Evolutionary conservation across 768 basidiomycete genomes (phyloP).

Genomic region (Boletus rubroflammeus): DNA sequence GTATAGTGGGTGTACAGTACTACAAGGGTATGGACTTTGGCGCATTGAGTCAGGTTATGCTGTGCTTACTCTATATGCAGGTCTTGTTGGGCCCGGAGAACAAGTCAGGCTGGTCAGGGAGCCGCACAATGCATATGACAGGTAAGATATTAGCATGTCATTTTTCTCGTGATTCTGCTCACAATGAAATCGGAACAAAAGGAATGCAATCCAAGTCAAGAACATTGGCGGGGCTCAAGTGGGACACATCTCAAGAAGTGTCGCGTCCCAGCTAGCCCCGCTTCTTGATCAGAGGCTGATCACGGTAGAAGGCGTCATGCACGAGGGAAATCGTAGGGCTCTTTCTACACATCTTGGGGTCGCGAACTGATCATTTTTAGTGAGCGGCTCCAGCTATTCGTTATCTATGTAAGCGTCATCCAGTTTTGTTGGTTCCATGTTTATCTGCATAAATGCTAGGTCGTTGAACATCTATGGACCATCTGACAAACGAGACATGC

Average conservation of each 20-base stretch:
- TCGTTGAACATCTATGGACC: constrained; percentile 70
- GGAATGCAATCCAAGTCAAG: constrained; percentile 77
- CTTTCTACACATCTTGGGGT: not conserved
- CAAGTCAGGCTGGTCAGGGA: constrained; percentile 67
- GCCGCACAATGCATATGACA: constrained; percentile 65
- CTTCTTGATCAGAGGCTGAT: constrained; percentile 62
- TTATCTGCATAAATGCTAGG: constrained; percentile 33
- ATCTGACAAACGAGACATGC: constrained; percentile 49
- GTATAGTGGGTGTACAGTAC: constrained; percentile 82
- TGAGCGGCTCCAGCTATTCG: constrained; percentile 47
- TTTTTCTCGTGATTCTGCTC: not conserved
- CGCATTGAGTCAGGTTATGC: not conserved
- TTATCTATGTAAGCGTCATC: constrained; percentile 54
- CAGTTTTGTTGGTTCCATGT: not conserved
- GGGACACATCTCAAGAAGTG: constrained; percentile 68
- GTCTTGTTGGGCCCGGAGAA: constrained; percentile 76
- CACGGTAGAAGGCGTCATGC: constrained; percentile 65
- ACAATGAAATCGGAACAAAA: constrained; percentile 22
- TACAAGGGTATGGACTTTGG: constrained; percentile 51
- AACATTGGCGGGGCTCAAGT: constrained; percentile 76
- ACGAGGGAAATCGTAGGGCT: constrained; percentile 62
- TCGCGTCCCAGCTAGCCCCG: constrained; percentile 60
- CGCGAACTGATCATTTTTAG: constrained; percentile 24
- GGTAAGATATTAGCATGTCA: constrained; percentile 34
- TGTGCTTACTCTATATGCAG: constrained; percentile 34